These are phyloP conservation scores for Rosa persica DNA, from an alignment of 306 rosid species.

Conservation along the genomic window DNA sequence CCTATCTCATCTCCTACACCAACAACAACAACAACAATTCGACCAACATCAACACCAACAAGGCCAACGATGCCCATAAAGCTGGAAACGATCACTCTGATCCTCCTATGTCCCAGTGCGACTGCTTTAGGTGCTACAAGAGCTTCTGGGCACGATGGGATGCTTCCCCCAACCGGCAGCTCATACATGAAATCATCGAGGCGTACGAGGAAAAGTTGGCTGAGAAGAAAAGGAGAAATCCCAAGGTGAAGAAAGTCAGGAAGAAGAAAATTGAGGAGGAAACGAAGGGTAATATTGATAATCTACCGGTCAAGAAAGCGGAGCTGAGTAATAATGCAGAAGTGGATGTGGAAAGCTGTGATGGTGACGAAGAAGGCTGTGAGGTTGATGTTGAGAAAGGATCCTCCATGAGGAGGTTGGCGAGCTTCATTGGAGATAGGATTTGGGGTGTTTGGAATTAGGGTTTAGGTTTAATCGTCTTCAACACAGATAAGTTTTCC, in stretches of 20 bases:
- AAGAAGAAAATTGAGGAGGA: slow-evolving; percentile 8
- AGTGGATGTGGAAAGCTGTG: neutral
- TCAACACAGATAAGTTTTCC: slow-evolving; percentile 10
- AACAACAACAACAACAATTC: slow-evolving; percentile 8
- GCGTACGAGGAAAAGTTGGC: slow-evolving; percentile 35
- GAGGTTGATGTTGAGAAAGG: slow-evolving; percentile 21
- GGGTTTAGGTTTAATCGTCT: slow-evolving; percentile 3
- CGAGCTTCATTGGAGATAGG: slow-evolving; percentile 31
- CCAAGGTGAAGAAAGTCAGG: slow-evolving; percentile 26
- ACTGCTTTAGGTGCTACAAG: slow-evolving; percentile 37
- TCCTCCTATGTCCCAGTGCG: slow-evolving; percentile 22
- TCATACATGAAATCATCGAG: slow-evolving; percentile 41
- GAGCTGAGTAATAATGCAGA: neutral
- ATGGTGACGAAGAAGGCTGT: neutral
- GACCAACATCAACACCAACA: neutral
- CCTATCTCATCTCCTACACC: slow-evolving; percentile 38
- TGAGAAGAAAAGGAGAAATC: slow-evolving; percentile 25
- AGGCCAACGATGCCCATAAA: neutral
- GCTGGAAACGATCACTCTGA: slow-evolving; percentile 10
- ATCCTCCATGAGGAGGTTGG: slow-evolving; percentile 27
- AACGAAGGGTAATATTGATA: neutral
- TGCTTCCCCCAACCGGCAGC: slow-evolving; percentile 35
- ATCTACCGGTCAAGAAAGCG: neutral
- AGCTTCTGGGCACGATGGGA: slow-evolving; percentile 47
- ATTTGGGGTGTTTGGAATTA: slow-evolving; percentile 36